A percentile compares a stretch with the other conserved stretches of the same genome.
These are phyloP conservation scores for Apiotrichum akiyoshidainum DNA, from an alignment of 1,284 basidiomycete genomes.

Conservation along the genomic window DNA sequence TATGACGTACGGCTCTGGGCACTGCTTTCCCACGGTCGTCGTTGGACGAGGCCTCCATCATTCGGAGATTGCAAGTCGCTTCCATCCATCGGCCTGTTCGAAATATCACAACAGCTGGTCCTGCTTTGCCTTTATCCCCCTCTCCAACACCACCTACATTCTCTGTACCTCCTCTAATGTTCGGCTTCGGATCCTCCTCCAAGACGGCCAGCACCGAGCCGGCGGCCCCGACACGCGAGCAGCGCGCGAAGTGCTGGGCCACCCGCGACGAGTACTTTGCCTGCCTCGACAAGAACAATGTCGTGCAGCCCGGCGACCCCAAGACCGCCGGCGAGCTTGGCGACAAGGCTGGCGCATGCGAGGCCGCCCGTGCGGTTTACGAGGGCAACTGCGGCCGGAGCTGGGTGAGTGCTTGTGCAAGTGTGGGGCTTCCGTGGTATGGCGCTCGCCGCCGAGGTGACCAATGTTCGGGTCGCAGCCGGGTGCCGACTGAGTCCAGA, in stretches of 20 bases:
- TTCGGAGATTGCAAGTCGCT: too few species aligned
- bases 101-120: not conserved
- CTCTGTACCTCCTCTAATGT: not conserved
- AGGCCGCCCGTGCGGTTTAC: conserved; percentile 39
- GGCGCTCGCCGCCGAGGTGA: not conserved
- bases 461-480: not conserved
- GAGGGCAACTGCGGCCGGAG: conserved; percentile 48
- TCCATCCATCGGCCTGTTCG: not conserved
- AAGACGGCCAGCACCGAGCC: not conserved
- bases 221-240: conserved; percentile 47
- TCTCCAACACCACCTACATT: not conserved
- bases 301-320: conserved; percentile 41
- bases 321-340: conserved; percentile 33
- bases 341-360: conserved; percentile 33
- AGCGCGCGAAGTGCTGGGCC: conserved; percentile 50
- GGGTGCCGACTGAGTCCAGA: too few species aligned
- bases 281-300: conserved; percentile 46
- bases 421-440: not conserved
- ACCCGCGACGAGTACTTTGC: conserved; percentile 50
- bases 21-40: too few species aligned
- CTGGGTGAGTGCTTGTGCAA: conserved; percentile 47
- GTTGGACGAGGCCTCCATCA: too few species aligned
- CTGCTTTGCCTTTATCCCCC: not conserved
- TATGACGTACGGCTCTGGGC: too few species aligned
- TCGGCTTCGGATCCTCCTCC: conserved; percentile 11